These are phyloP conservation scores for Plantago elongata DNA, from an alignment of 257 asterid genomes.

Conservation along the genomic window DNA sequence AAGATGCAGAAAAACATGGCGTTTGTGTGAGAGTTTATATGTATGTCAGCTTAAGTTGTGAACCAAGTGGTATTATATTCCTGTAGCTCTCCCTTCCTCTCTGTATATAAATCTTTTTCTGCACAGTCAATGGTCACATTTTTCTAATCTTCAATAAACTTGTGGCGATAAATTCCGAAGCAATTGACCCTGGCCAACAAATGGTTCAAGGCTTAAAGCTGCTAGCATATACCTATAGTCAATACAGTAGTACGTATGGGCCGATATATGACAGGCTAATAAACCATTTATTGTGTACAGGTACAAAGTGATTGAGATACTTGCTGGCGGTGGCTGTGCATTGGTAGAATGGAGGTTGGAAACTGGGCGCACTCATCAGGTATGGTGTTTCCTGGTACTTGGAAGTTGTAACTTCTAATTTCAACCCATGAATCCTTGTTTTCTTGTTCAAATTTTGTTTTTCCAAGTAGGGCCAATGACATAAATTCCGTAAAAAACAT, in stretches of 20 bases:
- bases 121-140: not conserved
- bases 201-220: not conserved
- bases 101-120: not conserved
- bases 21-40: no score
- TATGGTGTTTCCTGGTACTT: conserved; percentile 20
- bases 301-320: conserved; percentile 80
- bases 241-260: not conserved
- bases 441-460: not conserved
- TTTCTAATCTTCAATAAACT: not conserved
- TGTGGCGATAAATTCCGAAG: not conserved
- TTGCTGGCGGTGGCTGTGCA: conserved; percentile 82
- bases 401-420: not conserved
- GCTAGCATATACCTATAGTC: not conserved
- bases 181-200: not conserved
- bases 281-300: conserved; percentile 36
- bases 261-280: conserved; percentile 11
- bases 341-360: conserved; percentile 95
- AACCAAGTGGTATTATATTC: not conserved
- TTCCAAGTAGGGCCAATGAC: not conserved
- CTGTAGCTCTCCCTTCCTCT: not conserved
- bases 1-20: not conserved
- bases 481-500: not conserved
- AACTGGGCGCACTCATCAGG: conserved; percentile 99
- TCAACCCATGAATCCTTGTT: not conserved
- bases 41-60: no score